A percentile compares a stretch with the other conserved stretches of the same genome.
Evolutionary conservation across 495 filamentous ascomycete genomes (phyloP).

Genomic region (Penicillium herquei): DNA sequence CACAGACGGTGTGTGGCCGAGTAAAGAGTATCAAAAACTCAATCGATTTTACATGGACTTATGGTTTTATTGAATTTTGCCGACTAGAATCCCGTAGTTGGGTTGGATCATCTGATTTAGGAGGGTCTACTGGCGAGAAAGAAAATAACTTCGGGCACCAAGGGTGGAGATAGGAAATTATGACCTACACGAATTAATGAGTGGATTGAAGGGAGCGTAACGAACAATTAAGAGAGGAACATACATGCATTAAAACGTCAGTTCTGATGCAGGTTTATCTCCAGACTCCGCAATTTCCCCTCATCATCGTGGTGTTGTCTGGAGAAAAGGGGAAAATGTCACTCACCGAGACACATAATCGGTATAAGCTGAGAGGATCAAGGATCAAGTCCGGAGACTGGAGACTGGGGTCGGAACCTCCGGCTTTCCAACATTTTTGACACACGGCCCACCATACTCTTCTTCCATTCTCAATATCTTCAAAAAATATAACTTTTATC

Average conservation of each 20-base stretch:
- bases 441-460: not conserved
- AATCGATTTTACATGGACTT: not conserved
- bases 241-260: too few relatives aligned
- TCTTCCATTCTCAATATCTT: not conserved
- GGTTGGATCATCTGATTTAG: too few relatives aligned
- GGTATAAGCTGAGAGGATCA: conserved; percentile 12
- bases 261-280: not conserved
- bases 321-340: conserved; percentile 2
- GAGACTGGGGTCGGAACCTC: conserved; percentile 21
- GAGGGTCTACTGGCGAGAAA: not conserved
- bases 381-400: conserved; percentile 20
- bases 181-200: not conserved
- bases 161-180: conserved; percentile 2
- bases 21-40: not conserved
- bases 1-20: conserved; percentile 8
- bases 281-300: conserved; percentile 26
- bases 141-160: not conserved
- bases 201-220: too few relatives aligned
- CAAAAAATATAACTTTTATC: not conserved
- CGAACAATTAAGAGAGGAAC: too few relatives aligned
- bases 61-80: too few relatives aligned
- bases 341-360: conserved; percentile 23
- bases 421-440: conserved; percentile 5
- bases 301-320: conserved; percentile 2
- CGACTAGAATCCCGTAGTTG: too few relatives aligned